A percentile compares a stretch with the other conserved stretches of the same genome.
Evolutionary conservation across 2,329 filamentous ascomycete genomes (phyloP).

Genomic region (Colletotrichum shisoi): DNA sequence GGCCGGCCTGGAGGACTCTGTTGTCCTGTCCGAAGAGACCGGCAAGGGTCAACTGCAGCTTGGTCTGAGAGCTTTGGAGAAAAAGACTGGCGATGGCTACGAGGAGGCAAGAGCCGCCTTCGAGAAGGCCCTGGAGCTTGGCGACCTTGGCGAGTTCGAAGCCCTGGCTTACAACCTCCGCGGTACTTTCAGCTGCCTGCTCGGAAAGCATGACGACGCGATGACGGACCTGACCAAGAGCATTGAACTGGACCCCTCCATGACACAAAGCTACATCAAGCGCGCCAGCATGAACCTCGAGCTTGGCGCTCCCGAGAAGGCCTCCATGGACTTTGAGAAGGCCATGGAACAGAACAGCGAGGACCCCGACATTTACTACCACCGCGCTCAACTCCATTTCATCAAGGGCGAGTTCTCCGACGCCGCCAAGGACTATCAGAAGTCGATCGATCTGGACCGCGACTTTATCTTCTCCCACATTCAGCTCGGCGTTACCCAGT

Average conservation of each 20-base stretch:
- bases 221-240: conserved; percentile 89
- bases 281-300: conserved; percentile 97
- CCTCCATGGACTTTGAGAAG: conserved; percentile 84
- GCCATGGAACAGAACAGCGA: conserved; percentile 84
- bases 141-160: conserved; percentile 81
- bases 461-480: conserved; percentile 99
- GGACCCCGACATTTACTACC: conserved; percentile 98
- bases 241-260: conserved; percentile 83
- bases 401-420: conserved; percentile 93
- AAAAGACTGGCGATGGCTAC: conserved; percentile 90
- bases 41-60: conserved; percentile 87
- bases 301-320: conserved; percentile 85
- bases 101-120: conserved; percentile 87
- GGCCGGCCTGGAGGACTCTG: conserved; percentile 79
- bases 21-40: conserved; percentile 77
- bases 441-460: conserved; percentile 94
- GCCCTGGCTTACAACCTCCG: conserved; percentile 95
- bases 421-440: conserved; percentile 98
- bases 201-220: conserved; percentile 84
- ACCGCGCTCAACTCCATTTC: conserved; percentile 97
- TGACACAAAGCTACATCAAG: conserved; percentile 99
- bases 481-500: conserved; percentile 97
- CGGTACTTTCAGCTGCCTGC: conserved; percentile 92
- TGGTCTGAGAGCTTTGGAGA: conserved; percentile 80
- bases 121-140: conserved; percentile 84